These are phyloP conservation scores for Calocybe gangraenosa DNA, from an alignment of 768 basidiomycete genomes.

Conservation along the genomic window DNA sequence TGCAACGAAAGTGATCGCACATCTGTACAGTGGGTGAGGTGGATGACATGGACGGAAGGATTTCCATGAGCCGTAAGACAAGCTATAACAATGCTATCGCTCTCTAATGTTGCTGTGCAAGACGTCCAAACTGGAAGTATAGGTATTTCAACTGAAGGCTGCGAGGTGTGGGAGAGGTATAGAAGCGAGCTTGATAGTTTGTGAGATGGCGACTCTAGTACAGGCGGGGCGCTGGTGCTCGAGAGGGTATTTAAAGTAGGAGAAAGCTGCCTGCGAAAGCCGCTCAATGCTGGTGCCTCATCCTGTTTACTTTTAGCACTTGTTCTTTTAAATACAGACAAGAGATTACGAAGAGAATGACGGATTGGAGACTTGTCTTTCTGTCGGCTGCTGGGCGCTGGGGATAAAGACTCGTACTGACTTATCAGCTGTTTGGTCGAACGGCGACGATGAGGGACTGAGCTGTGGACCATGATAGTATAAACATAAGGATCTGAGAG, in stretches of 20 bases:
- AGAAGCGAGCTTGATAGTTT: constrained; percentile 36
- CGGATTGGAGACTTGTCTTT: constrained; percentile 57
- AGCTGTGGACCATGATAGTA: too few relatives aligned
- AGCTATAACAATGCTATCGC: constrained; percentile 39
- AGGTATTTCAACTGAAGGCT: constrained; percentile 16
- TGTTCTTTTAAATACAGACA: constrained; percentile 58
- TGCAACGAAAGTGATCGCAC: constrained; percentile 51
- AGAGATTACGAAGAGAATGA: constrained; percentile 58
- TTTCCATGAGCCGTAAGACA: constrained; percentile 38
- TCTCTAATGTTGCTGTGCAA: constrained; percentile 34
- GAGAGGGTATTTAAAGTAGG: constrained; percentile 2
- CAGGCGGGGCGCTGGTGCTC: constrained; percentile 7
- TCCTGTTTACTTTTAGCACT: constrained; percentile 21
- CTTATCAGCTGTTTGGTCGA: constrained; percentile 53
- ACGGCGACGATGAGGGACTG: constrained; percentile 21
- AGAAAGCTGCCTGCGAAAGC: constrained; percentile 17
- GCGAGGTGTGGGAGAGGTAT: constrained; percentile 37
- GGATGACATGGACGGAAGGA: constrained; percentile 35
- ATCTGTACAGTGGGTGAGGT: constrained; percentile 52
- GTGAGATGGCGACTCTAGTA: constrained; percentile 11
- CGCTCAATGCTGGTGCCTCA: constrained; percentile 10
- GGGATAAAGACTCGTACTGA: constrained; percentile 46
- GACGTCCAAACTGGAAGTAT: constrained; percentile 45
- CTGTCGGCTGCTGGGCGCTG: not conserved
- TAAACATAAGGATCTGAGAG: too few relatives aligned